These are phyloP conservation scores for Sphenostylis stenocarpa DNA, from an alignment of 306 rosid species.

Conservation along the genomic window DNA sequence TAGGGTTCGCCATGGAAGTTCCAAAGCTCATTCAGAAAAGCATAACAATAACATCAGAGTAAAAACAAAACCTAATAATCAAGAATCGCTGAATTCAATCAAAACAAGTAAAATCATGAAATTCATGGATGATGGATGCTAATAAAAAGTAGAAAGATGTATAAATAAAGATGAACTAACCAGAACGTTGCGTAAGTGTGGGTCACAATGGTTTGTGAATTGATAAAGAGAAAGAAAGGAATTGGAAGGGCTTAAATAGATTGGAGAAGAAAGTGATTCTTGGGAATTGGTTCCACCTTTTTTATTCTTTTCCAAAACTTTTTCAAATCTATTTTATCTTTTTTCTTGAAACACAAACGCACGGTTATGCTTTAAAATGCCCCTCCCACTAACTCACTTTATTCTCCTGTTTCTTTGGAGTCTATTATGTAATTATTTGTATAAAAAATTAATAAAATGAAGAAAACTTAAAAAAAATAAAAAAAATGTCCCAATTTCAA, in stretches of 20 bases:
- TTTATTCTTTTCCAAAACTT: not conserved
- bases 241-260: not conserved
- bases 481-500: too few species aligned
- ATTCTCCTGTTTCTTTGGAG: not conserved
- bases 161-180: too few species aligned
- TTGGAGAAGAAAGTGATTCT: not conserved
- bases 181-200: not conserved
- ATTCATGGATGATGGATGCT: not conserved
- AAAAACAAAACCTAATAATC: too few species aligned
- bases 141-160: too few species aligned
- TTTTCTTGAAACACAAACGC: not conserved
- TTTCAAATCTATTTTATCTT: not conserved
- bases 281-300: not conserved
- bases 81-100: too few species aligned
- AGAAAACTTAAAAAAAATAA: not conserved
- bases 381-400: not conserved
- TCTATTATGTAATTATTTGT: not conserved
- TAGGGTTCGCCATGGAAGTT: not conserved
- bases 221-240: conserved; percentile 1
- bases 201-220: not conserved
- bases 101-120: not conserved
- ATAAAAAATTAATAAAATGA: too few species aligned
- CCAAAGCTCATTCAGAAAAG: not conserved
- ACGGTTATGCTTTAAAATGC: not conserved
- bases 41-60: not conserved